Evolutionary conservation across 345 rosid species (phyloP).

Genomic region (Xanthoceras sorbifolium): DNA sequence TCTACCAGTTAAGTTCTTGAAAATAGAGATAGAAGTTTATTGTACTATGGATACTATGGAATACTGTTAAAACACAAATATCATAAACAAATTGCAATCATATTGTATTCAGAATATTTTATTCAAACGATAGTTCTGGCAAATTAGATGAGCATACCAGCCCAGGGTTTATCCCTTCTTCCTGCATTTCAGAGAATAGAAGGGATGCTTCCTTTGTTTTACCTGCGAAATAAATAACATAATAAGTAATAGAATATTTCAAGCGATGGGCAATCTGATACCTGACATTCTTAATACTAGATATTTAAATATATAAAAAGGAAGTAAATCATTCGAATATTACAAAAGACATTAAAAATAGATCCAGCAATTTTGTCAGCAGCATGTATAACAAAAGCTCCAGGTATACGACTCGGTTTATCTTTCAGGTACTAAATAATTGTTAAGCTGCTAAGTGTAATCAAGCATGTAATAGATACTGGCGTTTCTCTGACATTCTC

Average conservation of each 20-base stretch:
- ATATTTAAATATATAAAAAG: background rate
- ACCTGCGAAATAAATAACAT: slow-evolving; percentile 44
- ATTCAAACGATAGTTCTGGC: background rate
- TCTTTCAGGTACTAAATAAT: background rate
- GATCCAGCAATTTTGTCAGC: background rate
- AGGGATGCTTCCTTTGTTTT: slow-evolving; percentile 55
- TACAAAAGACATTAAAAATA: background rate
- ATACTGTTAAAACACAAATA: background rate
- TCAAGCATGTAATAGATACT: background rate
- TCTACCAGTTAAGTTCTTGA: background rate
- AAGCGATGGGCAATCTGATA: slow-evolving; percentile 9
- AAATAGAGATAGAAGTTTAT: background rate
- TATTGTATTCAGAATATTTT: slow-evolving; percentile 6
- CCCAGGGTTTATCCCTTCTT: slow-evolving; percentile 76
- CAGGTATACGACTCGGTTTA: background rate
- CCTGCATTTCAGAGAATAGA: slow-evolving; percentile 64
- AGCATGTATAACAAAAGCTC: background rate
- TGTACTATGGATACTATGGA: background rate
- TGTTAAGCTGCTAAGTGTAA: background rate
- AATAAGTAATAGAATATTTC: background rate
- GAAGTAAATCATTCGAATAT: background rate
- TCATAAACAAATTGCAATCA: background rate
- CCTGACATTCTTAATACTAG: background rate
- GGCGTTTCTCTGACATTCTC: background rate
- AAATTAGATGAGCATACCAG: slow-evolving; percentile 41